A percentile compares a stretch with the other conserved stretches of the same genome.
These are phyloP conservation scores for Phialophora expanda DNA, from an alignment of 2,329 filamentous ascomycete species.

Conservation along the genomic window DNA sequence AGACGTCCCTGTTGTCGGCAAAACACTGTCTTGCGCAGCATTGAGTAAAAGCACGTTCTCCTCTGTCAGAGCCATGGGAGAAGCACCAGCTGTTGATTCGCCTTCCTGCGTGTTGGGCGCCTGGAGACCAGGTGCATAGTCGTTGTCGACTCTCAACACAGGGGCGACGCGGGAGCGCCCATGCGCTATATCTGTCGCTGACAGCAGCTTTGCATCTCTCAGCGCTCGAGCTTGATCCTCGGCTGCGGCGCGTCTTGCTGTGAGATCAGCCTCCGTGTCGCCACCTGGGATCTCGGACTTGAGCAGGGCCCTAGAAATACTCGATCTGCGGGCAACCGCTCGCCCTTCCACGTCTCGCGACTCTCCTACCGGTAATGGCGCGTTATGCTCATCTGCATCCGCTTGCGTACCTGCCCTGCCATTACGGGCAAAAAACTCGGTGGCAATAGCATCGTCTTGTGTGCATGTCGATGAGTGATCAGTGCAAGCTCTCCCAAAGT, in stretches of 20 bases:
- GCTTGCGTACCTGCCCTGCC: background rate
- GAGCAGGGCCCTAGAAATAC: constrained; percentile 42
- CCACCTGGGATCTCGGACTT: constrained; percentile 24
- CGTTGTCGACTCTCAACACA: background rate
- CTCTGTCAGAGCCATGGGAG: constrained; percentile 51
- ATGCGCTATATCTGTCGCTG: constrained; percentile 46
- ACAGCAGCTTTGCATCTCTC: constrained; percentile 61
- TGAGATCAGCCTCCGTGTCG: constrained; percentile 52
- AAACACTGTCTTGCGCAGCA: constrained; percentile 16
- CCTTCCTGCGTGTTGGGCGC: background rate
- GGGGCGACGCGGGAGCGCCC: background rate
- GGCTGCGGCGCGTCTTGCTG: constrained; percentile 54
- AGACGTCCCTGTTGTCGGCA: background rate
- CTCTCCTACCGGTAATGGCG: constrained; percentile 34
- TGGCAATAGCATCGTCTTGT: constrained; percentile 32
- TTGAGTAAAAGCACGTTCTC: constrained; percentile 59
- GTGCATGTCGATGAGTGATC: constrained; percentile 37
- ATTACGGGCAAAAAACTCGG: constrained; percentile 29
- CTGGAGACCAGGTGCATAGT: background rate
- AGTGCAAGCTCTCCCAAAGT: constrained; percentile 23
- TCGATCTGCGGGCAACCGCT: constrained; percentile 42
- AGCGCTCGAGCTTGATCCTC: constrained; percentile 62
- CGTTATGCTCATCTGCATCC: background rate
- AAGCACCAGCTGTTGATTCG: background rate
- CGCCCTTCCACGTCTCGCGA: constrained; percentile 28